Conservation (phyloP, 345 rosid genomes). For the Rubroshorea leprosula region DNA sequence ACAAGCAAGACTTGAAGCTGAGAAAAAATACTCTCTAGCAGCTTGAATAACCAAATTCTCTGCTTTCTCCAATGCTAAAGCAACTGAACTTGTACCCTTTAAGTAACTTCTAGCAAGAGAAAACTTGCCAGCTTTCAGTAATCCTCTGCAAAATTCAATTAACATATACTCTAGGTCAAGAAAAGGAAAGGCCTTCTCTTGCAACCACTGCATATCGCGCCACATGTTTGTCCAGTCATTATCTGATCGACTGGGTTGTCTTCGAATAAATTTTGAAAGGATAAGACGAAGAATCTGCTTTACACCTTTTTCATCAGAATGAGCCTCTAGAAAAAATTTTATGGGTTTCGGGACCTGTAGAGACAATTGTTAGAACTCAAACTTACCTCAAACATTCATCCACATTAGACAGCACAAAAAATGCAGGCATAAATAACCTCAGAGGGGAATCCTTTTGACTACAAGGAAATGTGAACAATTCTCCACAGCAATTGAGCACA, state of each 20-base stretch:
- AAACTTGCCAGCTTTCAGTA: conserved; percentile 94
- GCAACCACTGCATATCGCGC: conserved; percentile 79
- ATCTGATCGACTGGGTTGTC: conserved; percentile 81
- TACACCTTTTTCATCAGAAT: conserved; percentile 75
- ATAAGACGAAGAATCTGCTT: conserved; percentile 90
- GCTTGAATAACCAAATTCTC: conserved; percentile 91
- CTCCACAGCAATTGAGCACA: too few species aligned
- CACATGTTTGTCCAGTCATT: conserved; percentile 99
- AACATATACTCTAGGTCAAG: conserved; percentile 84
- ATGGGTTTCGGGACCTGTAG: conserved; percentile 86
- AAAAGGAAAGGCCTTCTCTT: conserved; percentile 85
- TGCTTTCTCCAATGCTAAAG: conserved; percentile 76
- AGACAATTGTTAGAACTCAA: neutral
- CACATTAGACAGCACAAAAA: too few species aligned
- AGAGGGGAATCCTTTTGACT: too few species aligned
- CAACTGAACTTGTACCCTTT: conserved; percentile 80
- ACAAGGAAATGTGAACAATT: too few species aligned
- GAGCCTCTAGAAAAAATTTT: conserved; percentile 65
- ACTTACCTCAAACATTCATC: too few species aligned
- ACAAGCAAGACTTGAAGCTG: conserved; percentile 85
- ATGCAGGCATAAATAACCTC: conserved; percentile 3
- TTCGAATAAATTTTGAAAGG: conserved; percentile 85
- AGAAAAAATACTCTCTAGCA: conserved; percentile 89
- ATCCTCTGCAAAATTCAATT: conserved; percentile 91
- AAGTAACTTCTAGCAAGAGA: conserved; percentile 92